Conservation (phyloP, 352 stramenopile genomes). For the Peronospora tabacina region DNA sequence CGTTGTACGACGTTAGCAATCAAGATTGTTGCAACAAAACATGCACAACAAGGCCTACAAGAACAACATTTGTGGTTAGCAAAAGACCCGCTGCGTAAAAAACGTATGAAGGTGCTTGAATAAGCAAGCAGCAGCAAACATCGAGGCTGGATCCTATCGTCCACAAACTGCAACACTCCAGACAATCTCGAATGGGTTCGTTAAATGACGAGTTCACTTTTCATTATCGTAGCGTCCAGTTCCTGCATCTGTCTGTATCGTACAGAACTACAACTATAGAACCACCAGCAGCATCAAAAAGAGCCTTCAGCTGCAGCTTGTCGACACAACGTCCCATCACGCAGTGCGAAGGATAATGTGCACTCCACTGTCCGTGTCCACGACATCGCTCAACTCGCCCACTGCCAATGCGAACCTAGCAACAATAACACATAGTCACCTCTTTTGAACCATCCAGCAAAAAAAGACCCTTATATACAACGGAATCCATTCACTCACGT, state of each 20-base stretch:
- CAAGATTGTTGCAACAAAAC: no score
- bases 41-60: not conserved
- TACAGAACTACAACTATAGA: not conserved
- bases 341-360: slow-evolving; percentile 94
- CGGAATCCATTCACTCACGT: no score
- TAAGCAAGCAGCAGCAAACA: no score
- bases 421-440: not conserved
- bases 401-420: slow-evolving; percentile 86
- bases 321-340: slow-evolving; percentile 25
- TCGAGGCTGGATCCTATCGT: no score
- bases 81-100: no score
- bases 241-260: not conserved
- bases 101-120: no score
- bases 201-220: no score
- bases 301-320: not conserved
- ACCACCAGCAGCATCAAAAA: not conserved
- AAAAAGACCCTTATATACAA: no score
- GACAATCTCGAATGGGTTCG: no score
- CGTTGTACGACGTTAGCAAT: no score
- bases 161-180: no score
- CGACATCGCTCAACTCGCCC: slow-evolving; percentile 90
- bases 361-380: slow-evolving; percentile 93
- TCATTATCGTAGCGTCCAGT: no score
- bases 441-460: not conserved
- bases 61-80: not conserved